Evolutionary conservation across 441 rosid species (phyloP).

Genomic region (Francoa sonchifolia): DNA sequence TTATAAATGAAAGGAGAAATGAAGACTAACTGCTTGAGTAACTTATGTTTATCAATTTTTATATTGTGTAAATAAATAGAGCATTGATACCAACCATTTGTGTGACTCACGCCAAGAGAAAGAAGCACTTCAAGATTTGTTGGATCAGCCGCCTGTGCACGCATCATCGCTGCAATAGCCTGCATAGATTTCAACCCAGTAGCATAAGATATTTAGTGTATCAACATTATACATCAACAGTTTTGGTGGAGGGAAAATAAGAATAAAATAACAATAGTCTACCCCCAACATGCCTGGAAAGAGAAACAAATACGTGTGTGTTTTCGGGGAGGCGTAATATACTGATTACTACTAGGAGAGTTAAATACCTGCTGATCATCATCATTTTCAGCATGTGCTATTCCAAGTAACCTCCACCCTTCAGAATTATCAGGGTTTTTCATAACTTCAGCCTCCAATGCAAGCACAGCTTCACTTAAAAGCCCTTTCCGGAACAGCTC

Average conservation of each 20-base stretch:
- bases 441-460: constrained; percentile 96
- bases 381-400: constrained; percentile 96
- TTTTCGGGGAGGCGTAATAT: too few relatives aligned
- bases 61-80: too few relatives aligned
- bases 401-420: constrained; percentile 98
- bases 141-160: constrained; percentile 91
- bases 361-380: constrained; percentile 89
- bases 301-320: too few relatives aligned
- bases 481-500: constrained; percentile 95
- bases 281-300: too few relatives aligned
- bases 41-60: too few relatives aligned
- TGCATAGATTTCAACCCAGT: constrained; percentile 23
- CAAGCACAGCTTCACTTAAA: constrained; percentile 97
- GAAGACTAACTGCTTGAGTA: too few relatives aligned
- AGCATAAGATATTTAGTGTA: too few relatives aligned
- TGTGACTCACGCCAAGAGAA: constrained; percentile 97
- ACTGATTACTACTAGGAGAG: neutral
- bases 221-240: too few relatives aligned
- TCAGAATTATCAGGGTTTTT: constrained; percentile 94
- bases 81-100: constrained; percentile 61
- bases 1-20: too few relatives aligned
- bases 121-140: constrained; percentile 93
- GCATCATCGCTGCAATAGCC: constrained; percentile 99
- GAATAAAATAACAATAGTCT: too few relatives aligned
- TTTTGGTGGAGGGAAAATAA: too few relatives aligned